A percentile compares a stretch with the other conserved stretches of the same genome.
These are phyloP conservation scores for Eucalyptus regnans DNA, from an alignment of 345 rosid species.

Conservation along the genomic window DNA sequence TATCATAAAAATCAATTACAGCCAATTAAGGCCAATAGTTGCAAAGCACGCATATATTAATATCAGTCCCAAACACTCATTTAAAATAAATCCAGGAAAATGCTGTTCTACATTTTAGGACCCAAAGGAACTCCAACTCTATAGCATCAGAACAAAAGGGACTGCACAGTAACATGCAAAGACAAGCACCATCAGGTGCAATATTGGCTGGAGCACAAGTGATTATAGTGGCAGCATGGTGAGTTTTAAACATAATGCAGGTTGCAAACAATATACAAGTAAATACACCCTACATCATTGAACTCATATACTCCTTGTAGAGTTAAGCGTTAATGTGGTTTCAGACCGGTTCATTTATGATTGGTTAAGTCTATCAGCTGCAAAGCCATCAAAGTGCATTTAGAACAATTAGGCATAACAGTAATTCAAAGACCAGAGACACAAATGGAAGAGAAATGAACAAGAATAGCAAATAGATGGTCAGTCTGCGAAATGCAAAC, in stretches of 20 bases:
- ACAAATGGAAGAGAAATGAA: background rate
- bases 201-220: background rate
- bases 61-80: background rate
- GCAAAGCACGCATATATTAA: background rate
- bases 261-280: background rate
- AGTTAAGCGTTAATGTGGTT: background rate
- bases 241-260: background rate
- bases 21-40: background rate
- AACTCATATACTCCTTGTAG: background rate
- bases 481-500: conserved; percentile 4
- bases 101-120: background rate
- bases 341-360: background rate
- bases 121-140: background rate
- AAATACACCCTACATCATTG: background rate
- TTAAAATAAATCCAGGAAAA: background rate
- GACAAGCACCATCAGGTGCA: background rate
- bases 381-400: background rate
- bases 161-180: background rate
- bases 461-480: background rate
- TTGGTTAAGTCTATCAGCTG: background rate
- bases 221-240: background rate
- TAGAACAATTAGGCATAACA: background rate
- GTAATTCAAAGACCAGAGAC: background rate
- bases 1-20: background rate
- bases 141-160: background rate